Base-by-base conservation (phyloP, 2,329 filamentous ascomycete genomes). In the Orbilia brochopaga region DNA sequence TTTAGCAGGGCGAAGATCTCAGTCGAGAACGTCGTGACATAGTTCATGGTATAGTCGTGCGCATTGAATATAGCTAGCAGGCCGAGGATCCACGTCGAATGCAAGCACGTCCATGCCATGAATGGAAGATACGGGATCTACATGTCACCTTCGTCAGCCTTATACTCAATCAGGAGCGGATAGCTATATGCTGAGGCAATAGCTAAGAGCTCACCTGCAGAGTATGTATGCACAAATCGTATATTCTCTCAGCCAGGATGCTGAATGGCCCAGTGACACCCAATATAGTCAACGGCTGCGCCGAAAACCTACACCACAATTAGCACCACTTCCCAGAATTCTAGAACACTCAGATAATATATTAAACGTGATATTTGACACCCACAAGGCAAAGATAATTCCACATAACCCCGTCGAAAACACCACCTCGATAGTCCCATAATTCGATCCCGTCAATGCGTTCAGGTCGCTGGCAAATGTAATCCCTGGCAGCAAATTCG, bases 1-100 rank as follows among this genome's bases (percentile, higher is more conserved):
- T 88, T 88, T 27, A 88, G 79, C 7, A 89, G 81, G 1, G 85
- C 86, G 77, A 88, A 88, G 61, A 88, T 87, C 77, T 88, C 87
- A 48, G 85, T 86, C 69, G 83, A 86, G 77, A 88, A 88, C 19
- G 83, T 85, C 1, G 87, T 89, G 54, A 89, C 87, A 78, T 88
- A 88, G 75, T 85, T 82, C 87, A 88, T 89, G 0, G 86, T 88
- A 85, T 86, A 88, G 78, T 88, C 86, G 76, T 88, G 86, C 2
- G 86, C 86, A 77, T 88, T 88, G 78, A 88, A 84, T 56, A 88
- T 83, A 61, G 86, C 86, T 11, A 89, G 81, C 1, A 88, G 78
- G 74, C 84, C 84, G 76, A 87, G 85, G 82, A 88, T 84, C 87
- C 87, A 89, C 6, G 82, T 84, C 5, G 86, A 81, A 76, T 89